Evolutionary conservation across 1,284 basidiomycete genomes (phyloP), one percentile per base, ranked within the genome.

Genomic region (Ceratobasidium sp.): DNA sequence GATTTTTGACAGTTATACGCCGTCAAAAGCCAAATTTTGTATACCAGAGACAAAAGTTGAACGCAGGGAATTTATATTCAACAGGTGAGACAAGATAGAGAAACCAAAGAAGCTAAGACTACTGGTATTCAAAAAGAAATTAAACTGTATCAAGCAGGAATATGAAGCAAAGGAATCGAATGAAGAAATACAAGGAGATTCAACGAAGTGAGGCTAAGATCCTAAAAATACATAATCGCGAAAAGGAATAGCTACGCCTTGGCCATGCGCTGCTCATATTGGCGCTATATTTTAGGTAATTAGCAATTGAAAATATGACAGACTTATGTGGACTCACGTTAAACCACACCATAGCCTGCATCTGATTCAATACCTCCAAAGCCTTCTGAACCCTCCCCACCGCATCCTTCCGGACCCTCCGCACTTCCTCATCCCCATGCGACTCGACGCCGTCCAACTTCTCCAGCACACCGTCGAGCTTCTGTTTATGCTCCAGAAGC

Each of bases 401-500:
- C n/a, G 66, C 66, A 1, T 35, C 52, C 35, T 73, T 73, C 16
- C 73, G 63, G 28, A 41, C 41, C 13, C 23, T 16, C 8, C 63
- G 63, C 7, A 73, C 54, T 14, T 7, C 63, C 3, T n/a, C 8
- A 30, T 73, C 54, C 7, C 73, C 73, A 47, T 69, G 44, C 13
- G 64, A 61, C 46, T 69, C 57, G 18, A 73, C 38, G 2, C 43
- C 64, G 28, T 73, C 73, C 11, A 73, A 49, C 23, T 54, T 46
- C 46, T 73, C 64, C 18, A 69, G 46, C 14, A 73, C 44, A 21
- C 18, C 46, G 8, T 66, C 67, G 35, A 73, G 73, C 32, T 47
- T 30, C n/a, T 73, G 64, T n/a, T 61, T 69, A n/a, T 73, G 57
- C 16, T 50, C 55, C 21, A 52, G 43, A 23, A 73, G 55, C 18